Evolutionary conservation across 116 monocot genomes (phyloP).

Genomic region (Thalassia testudinum): DNA sequence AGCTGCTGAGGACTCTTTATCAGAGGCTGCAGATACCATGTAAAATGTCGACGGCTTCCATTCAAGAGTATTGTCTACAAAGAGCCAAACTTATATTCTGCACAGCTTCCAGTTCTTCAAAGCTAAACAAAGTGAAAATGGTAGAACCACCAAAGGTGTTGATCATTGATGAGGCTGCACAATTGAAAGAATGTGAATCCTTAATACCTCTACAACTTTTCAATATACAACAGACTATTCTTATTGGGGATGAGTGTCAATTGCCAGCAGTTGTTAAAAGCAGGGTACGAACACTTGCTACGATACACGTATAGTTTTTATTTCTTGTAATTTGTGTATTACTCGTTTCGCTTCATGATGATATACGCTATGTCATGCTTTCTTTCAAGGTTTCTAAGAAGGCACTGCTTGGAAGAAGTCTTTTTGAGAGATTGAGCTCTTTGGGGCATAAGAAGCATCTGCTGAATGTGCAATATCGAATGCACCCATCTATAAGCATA

Average conservation of each 20-base stretch:
- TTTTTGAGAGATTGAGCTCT: constrained; percentile 46
- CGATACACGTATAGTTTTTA: background rate
- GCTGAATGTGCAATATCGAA: constrained; percentile 60
- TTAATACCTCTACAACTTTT: constrained; percentile 23
- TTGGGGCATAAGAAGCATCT: constrained; percentile 46
- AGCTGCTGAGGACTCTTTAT: constrained; percentile 7
- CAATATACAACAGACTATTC: constrained; percentile 15
- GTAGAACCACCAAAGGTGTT: constrained; percentile 15
- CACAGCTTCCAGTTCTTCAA: constrained; percentile 29
- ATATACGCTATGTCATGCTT: background rate
- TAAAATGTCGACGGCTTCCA: background rate
- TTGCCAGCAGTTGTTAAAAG: constrained; percentile 36
- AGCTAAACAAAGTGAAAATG: constrained; percentile 6
- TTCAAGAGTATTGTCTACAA: constrained; percentile 21
- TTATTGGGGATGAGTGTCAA: constrained; percentile 47
- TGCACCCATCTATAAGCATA: constrained; percentile 63
- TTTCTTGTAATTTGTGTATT: background rate
- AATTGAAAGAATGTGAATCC: constrained; percentile 43
- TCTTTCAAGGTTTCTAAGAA: constrained; percentile 24
- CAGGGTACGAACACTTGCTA: constrained; percentile 10
- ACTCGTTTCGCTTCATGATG: background rate
- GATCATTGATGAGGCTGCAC: constrained; percentile 55
- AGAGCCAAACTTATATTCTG: constrained; percentile 30
- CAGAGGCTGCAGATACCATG: constrained; percentile 9
- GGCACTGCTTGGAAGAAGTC: constrained; percentile 40